Evolutionary conservation across 2,329 filamentous ascomycete species (phyloP).

Genomic region (Penicillium sp.): DNA sequence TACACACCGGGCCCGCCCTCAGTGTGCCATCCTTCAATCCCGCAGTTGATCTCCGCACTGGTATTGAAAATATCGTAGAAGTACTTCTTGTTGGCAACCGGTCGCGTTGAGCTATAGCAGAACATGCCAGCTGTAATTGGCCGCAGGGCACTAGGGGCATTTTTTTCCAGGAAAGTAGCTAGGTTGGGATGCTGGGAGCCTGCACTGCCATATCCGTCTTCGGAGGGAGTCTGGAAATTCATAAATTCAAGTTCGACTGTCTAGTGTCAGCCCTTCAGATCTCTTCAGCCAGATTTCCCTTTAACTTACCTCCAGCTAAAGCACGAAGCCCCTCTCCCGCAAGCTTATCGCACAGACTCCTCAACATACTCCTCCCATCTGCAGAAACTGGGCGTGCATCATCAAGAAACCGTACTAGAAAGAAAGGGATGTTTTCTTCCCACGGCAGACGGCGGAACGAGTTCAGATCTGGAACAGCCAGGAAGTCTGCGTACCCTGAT

Average conservation of each 20-base stretch:
- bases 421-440: constrained; percentile 82
- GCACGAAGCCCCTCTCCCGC: constrained; percentile 67
- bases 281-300: neutral
- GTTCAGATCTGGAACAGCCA: constrained; percentile 73
- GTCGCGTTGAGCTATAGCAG: constrained; percentile 80
- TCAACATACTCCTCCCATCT: constrained; percentile 73
- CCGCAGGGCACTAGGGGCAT: constrained; percentile 68
- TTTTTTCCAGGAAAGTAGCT: constrained; percentile 68
- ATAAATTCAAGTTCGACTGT: constrained; percentile 85
- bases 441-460: constrained; percentile 81
- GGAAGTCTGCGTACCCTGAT: constrained; percentile 81
- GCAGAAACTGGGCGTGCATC: constrained; percentile 69
- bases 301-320: constrained; percentile 74
- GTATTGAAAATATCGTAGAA: constrained; percentile 82
- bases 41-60: constrained; percentile 71
- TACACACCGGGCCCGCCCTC: constrained; percentile 90
- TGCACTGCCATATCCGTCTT: constrained; percentile 51
- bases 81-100: constrained; percentile 84
- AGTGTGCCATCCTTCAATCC: constrained; percentile 90
- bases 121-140: constrained; percentile 92
- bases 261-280: neutral
- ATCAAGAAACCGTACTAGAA: constrained; percentile 76
- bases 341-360: constrained; percentile 64
- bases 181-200: constrained; percentile 77
- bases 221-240: constrained; percentile 30